Percentiles rank a stretch among this genome's conserved stretches.
Conservation (phyloP, 2,329 filamentous ascomycete genomes). For the Teratosphaeria viscida region DNA sequence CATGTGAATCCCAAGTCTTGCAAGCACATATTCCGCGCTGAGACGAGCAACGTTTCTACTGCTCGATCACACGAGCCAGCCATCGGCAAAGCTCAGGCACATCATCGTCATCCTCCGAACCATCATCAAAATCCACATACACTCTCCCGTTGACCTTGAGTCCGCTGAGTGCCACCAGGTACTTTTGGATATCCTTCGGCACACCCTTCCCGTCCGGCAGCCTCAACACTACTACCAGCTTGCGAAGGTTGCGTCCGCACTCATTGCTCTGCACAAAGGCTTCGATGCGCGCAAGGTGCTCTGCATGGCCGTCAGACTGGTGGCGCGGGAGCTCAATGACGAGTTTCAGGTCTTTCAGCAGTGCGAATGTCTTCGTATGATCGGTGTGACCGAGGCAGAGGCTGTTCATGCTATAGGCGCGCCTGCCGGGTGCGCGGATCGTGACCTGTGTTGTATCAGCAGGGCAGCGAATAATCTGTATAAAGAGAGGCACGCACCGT, state of each 20-base stretch:
- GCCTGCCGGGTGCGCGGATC: neutral
- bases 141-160: neutral
- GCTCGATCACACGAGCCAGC: neutral
- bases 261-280: neutral
- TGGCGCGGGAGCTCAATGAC: neutral
- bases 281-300: neutral
- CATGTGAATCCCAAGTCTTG: too few relatives aligned
- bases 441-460: neutral
- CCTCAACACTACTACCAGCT: neutral
- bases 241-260: neutral
- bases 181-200: neutral
- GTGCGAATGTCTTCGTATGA: neutral
- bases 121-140: neutral
- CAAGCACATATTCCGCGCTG: too few relatives aligned
- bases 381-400: neutral
- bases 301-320: neutral
- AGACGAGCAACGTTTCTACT: neutral
- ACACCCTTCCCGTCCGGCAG: neutral
- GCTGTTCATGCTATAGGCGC: neutral
- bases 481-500: neutral
- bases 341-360: neutral
- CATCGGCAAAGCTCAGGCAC: neutral
- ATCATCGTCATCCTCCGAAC: neutral
- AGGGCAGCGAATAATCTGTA: too few relatives aligned
- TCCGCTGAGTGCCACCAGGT: neutral